Evolutionary conservation across 2,329 filamentous ascomycete species (phyloP).

Genomic region (Chrysoporthe deuterocubensis): DNA sequence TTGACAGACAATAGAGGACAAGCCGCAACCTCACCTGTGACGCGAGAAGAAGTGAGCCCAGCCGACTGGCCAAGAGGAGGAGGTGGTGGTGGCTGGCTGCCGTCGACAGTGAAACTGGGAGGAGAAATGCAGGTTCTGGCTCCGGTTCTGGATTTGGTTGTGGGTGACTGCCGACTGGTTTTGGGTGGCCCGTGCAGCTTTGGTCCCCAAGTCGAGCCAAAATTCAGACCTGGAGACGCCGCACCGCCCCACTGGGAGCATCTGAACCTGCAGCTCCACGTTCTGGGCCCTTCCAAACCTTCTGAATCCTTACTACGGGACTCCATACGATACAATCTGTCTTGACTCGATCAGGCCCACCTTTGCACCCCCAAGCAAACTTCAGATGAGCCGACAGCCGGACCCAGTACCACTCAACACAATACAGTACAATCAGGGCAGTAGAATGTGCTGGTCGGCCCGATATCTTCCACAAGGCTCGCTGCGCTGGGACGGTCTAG

Average conservation of each 20-base stretch:
- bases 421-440: too few species aligned
- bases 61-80: neutral
- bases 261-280: neutral
- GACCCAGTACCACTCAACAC: too few species aligned
- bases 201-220: too few species aligned
- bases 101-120: neutral
- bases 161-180: neutral
- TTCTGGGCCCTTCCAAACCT: conserved; percentile 3
- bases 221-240: neutral
- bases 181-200: neutral
- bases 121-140: conserved; percentile 1
- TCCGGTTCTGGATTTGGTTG: neutral
- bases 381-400: too few species aligned
- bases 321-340: neutral
- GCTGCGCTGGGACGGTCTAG: too few species aligned
- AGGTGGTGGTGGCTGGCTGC: neutral
- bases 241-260: neutral
- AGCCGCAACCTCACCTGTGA: conserved; percentile 1
- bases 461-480: neutral
- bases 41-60: neutral
- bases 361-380: too few species aligned
- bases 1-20: neutral
- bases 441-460: too few species aligned
- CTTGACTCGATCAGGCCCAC: neutral
- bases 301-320: neutral